Evolutionary conservation across 176 grass and related monocot species (phyloP), one percentile per base, ranked within the genome.

Genomic region (Cenchrus fungigraminus): DNA sequence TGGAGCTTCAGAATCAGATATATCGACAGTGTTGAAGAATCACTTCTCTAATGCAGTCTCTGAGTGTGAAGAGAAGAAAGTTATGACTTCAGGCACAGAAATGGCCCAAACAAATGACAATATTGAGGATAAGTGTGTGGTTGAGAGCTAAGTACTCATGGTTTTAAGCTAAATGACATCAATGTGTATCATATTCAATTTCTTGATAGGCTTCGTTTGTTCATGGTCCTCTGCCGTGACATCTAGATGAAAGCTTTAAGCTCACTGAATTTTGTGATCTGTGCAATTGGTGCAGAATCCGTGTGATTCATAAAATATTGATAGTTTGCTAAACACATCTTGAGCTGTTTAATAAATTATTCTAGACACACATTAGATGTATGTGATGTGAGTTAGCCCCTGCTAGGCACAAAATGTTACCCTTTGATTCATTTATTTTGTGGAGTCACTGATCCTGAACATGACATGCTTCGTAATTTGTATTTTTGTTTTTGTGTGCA

Each of bases 1-100:
- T 61, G 97, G 93, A 60, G 97, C 97, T 68, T 98, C 93, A 58
- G 97, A 98, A 89, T 91, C 90, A 63, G 97, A 98, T 79, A 94
- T 95, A 76, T 90, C 90, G n/a, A 65, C 87, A 29, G 93, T 96
- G 61, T 72, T 98, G 62, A 96, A 98, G 84, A 98, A 92, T 75
- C 97, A 98, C 78, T 87, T 89, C 72, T 98, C 93, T 52, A 95
- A 91, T 86, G 78, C 81, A 90, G 76, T 79, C 60, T 88, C 47
- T 47, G 89, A 88, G 46, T 85, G 74, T 17, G 91, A 91, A 76
- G 91, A 94, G 73, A 89, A 94, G 86, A 88, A 90, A 66, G 20
- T 84, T 4, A 65, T 76, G 80, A 87, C 40, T 83, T 83, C 72
- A 47, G 84, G 10, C 63, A 76, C 28, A 9, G 70, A 83, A 79